These are phyloP conservation scores for Dryas alaskensis DNA, from an alignment of 306 rosid species.

Conservation along the genomic window DNA sequence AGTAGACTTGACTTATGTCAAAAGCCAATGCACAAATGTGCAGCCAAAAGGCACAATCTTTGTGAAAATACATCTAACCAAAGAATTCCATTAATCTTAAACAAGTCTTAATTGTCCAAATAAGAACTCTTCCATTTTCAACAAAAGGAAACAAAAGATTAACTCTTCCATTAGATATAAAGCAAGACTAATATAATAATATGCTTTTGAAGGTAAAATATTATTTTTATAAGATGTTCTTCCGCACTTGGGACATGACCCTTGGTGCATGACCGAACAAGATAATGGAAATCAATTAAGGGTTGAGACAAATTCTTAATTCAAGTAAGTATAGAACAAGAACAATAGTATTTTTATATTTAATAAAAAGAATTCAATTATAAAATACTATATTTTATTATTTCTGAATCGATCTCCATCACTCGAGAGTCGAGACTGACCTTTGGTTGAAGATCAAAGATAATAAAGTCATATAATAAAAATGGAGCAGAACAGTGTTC, in stretches of 20 bases:
- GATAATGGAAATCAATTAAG: neutral
- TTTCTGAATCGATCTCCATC: neutral
- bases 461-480: neutral
- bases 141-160: neutral
- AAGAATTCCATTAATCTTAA: neutral
- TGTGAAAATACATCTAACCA: neutral
- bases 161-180: neutral
- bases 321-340: neutral
- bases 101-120: neutral
- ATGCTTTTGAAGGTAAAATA: neutral
- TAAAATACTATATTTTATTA: neutral
- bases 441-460: neutral
- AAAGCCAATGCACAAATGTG: constrained; percentile 14
- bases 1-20: neutral
- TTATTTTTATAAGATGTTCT: constrained; percentile 1
- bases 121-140: neutral
- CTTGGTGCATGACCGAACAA: constrained; percentile 4
- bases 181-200: neutral
- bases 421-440: neutral
- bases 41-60: constrained; percentile 16
- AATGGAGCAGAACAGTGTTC: neutral
- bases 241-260: neutral
- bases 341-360: neutral
- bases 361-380: neutral
- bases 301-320: neutral